Percentiles rank a stretch among this genome's conserved stretches.
These are phyloP conservation scores for Neurospora sp. DNA, from an alignment of 495 filamentous ascomycete species.

Conservation along the genomic window DNA sequence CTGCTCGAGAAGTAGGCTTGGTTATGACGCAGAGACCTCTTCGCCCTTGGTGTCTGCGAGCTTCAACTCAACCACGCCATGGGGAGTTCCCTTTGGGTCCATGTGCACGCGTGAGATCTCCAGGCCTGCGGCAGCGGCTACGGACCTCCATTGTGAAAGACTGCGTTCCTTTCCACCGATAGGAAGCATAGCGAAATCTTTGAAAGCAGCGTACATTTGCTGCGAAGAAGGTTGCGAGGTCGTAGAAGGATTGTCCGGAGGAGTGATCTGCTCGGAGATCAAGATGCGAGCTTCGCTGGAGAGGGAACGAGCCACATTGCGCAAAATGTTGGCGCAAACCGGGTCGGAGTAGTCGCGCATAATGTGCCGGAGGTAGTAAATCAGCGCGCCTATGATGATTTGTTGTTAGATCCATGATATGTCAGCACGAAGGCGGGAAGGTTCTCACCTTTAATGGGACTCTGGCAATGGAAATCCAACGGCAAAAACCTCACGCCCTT, in stretches of 20 bases:
- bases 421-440: background rate
- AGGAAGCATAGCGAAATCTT: conserved; percentile 28
- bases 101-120: conserved; percentile 20
- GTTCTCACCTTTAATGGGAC: conserved; percentile 16
- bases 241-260: conserved; percentile 2
- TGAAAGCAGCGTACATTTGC: conserved; percentile 18
- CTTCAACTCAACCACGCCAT: conserved; percentile 19
- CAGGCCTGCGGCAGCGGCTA: conserved; percentile 21
- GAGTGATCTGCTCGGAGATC: conserved; percentile 26
- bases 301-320: conserved; percentile 14
- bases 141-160: conserved; percentile 15
- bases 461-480: conserved; percentile 20
- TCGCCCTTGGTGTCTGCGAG: background rate
- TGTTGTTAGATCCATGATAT: background rate
- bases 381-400: conserved; percentile 15
- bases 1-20: background rate
- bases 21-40: background rate
- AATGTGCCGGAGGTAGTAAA: conserved; percentile 28
- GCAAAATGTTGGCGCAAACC: conserved; percentile 17
- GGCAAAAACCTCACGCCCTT: conserved; percentile 14
- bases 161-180: conserved; percentile 31
- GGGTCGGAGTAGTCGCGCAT: conserved; percentile 27
- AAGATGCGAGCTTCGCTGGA: conserved; percentile 18
- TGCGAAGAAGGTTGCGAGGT: background rate
- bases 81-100: conserved; percentile 10